Base-by-base conservation (phyloP, 2,329 filamentous ascomycete species). In the Scedosporium apiospermum region DNA sequence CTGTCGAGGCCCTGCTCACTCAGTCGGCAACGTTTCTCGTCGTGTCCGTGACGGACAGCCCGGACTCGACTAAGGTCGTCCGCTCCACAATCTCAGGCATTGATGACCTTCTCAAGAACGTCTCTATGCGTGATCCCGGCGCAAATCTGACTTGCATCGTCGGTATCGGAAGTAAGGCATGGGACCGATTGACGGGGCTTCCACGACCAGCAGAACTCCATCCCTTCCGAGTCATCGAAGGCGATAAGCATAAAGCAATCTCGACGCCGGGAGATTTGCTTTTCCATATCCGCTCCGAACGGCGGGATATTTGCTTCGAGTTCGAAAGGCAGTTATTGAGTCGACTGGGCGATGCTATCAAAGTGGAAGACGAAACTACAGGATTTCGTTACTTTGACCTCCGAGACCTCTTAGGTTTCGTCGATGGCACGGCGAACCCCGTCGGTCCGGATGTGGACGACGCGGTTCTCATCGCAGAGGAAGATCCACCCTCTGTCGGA, bases 331-430 rank as follows among this genome's bases (percentile, higher is more conserved):
- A 84, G 65, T 68, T 86, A 10, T 71, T 85, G 67, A 75, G 78
- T 14, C 65, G 68, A 1, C 74, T 86, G 0, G 80, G 79, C 0
- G 76, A 77, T 53, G 64, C 78, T 0, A 78, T 84, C 10, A 68
- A 67, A 0, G 74, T 83, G 1, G 73, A 78, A 1, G 83, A 86
- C 60, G 78, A 79, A 62, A 85, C 83, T 0, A 72, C 76, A 0
- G 83, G 83, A 0, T 86, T 86, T 69, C 78, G 83, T 3, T 86
- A 85, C 69, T 85, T 85, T 64, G 83, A 86, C 65, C 76, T 79
- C 0, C 80, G 83, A 1, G 82, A 85, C 64, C 76, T 85, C 0
- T 75, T 86, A 0, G 83, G 83, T 0, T 86, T 86, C 61, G 81
- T 86, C 3, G 83, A 86, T 63, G 83, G 83, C 16, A 86, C 82